Conservation (phyloP, 495 filamentous ascomycete genomes). For the Penicillium verhagenii region DNA sequence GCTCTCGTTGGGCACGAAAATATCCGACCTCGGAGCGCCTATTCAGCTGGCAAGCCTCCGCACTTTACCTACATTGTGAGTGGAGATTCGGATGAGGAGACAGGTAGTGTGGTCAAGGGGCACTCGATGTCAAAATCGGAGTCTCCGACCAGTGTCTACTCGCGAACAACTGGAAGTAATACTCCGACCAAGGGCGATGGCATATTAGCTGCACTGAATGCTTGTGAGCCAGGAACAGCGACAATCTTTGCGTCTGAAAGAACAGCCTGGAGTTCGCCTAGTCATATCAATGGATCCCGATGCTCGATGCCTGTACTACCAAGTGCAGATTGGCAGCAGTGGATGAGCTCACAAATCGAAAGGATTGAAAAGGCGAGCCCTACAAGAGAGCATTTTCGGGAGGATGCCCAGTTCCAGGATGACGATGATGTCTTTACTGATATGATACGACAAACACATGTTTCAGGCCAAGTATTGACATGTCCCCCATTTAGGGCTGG, state of each 20-base stretch:
- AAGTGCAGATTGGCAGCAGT: conserved; percentile 48
- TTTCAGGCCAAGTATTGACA: not conserved
- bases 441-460: conserved; percentile 7
- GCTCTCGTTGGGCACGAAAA: conserved; percentile 1
- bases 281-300: conserved; percentile 11
- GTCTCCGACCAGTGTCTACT: conserved; percentile 54
- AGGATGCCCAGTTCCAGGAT: conserved; percentile 57
- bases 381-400: conserved; percentile 54
- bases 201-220: conserved; percentile 7
- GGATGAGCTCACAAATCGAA: conserved; percentile 47
- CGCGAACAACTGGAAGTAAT: conserved; percentile 50
- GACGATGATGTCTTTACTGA: conserved; percentile 34
- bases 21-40: not conserved
- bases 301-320: conserved; percentile 8
- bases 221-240: conserved; percentile 37
- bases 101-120: conserved; percentile 22
- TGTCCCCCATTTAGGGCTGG: not conserved
- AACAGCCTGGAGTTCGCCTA: conserved; percentile 38
- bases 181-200: conserved; percentile 28
- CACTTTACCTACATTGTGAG: not conserved
- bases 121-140: not conserved
- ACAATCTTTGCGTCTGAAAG: conserved; percentile 45
- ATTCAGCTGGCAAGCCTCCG: not conserved
- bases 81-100: conserved; percentile 22
- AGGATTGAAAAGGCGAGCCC: conserved; percentile 34